Base-by-base conservation (phyloP, 179 eudicot genomes). In the Sideroxylon spinosum region DNA sequence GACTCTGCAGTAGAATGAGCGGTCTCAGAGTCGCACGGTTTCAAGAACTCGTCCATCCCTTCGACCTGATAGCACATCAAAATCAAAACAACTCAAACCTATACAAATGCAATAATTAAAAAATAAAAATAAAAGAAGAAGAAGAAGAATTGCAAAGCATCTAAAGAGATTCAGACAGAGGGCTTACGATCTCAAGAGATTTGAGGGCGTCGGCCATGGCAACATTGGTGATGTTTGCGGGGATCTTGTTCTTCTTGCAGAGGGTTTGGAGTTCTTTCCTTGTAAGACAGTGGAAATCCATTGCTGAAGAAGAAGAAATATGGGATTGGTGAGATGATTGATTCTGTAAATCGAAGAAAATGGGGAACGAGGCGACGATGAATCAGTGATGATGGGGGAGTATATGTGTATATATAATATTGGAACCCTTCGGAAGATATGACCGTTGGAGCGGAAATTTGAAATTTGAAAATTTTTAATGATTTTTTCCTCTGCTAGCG, bases 161-260 rank as follows among this genome's bases (percentile, higher is more conserved):
- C 17, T 6, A 0, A 72, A 25, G 46, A 37, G 44, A 37, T 37
- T 37, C 52, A 23, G 52, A 55, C 6, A 20, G 28, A 7, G 50
- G 11, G 79, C 97, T 75, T 88, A 95, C 98, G 26, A 71, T 70
- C 6, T 82, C 75, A 46, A 95, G 98, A 77, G 87, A 81, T 59
- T 78, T 56, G 70, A 95, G 95, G 82, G 98, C 87, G 10, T 89
- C 91, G 53, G 93, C 92, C 98, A 95, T 95, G 86, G 98, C 91
- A 49, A 91, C 82, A 67, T 95, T 95, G 69, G 98, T 91, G 22
- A 81, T 25, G 78, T 93, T 95, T 16, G 98, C 98, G 0, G 95
- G 98, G 72, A 93, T 91, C 73, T 91, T 95, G 91, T 95, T 95
- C 76, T 26, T 74, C 88, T 93, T 95, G 97, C 98, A 93, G 1